Conservation (phyloP, 1,284 basidiomycete species). For the Phylloporus gajari region DNA sequence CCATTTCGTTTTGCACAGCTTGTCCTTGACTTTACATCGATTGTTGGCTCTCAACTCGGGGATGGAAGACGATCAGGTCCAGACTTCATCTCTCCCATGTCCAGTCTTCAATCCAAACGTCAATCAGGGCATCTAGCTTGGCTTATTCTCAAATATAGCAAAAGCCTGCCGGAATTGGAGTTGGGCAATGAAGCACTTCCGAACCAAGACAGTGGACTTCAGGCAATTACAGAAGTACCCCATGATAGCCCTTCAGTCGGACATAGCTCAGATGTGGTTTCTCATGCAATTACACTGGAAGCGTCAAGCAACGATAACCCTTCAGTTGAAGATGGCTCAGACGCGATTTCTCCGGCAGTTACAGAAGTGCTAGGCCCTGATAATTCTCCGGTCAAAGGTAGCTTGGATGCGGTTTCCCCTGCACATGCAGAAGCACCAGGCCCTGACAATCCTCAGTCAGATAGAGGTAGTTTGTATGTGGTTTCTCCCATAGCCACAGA, state of each 20-base stretch:
- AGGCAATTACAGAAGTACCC: too few relatives aligned
- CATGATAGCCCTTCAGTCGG: too few relatives aligned
- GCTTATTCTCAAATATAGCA: conserved; percentile 28
- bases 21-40: conserved; percentile 24
- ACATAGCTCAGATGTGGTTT: too few relatives aligned
- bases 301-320: too few relatives aligned
- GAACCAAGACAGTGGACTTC: background rate
- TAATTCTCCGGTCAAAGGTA: background rate
- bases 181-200: background rate
- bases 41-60: conserved; percentile 29
- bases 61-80: conserved; percentile 33
- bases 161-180: conserved; percentile 11
- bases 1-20: conserved; percentile 24
- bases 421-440: too few relatives aligned
- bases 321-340: too few relatives aligned
- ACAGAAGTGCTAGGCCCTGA: too few relatives aligned
- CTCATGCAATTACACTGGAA: too few relatives aligned
- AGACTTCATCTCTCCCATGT: conserved; percentile 32
- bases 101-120: conserved; percentile 32
- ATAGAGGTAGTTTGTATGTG: too few relatives aligned
- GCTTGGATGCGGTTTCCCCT: background rate
- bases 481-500: too few relatives aligned
- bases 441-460: too few relatives aligned
- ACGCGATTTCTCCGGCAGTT: too few relatives aligned
- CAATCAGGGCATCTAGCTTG: conserved; percentile 29